Percentiles rank a stretch among this genome's conserved stretches.
phyloP scores from a whole-genome alignment of 2,329 filamentous ascomycete species.

The Coleophoma cylindrospora region DNA sequence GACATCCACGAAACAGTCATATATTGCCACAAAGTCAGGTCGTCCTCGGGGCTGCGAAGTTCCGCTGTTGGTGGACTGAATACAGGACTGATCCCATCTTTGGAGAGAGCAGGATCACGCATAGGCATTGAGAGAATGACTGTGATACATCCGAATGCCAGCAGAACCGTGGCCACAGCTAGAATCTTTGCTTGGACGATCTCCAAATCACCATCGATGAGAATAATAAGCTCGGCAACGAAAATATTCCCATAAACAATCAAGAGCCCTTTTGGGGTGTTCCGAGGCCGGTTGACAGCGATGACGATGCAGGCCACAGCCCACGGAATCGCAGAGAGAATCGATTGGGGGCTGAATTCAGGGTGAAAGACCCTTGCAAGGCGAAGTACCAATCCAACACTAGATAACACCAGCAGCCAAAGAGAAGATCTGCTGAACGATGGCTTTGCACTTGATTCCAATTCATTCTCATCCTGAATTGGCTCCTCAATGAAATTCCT shows the following conservation, averaged over 20 bases:
- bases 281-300: conserved; percentile 14
- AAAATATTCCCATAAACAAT: conserved; percentile 14
- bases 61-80: conserved; percentile 49
- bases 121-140: conserved; percentile 66
- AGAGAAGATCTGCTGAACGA: conserved; percentile 25
- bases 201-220: conserved; percentile 26
- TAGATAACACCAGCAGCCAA: conserved; percentile 31
- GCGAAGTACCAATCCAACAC: conserved; percentile 29
- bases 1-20: conserved; percentile 81
- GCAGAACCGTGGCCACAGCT: conserved; percentile 26
- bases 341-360: conserved; percentile 33
- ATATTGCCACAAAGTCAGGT: conserved; percentile 75
- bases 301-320: conserved; percentile 14
- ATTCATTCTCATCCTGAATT: conserved; percentile 24
- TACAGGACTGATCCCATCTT: conserved; percentile 52
- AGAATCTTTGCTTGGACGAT: conserved; percentile 8
- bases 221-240: conserved; percentile 14
- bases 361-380: conserved; percentile 25
- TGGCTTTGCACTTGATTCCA: conserved; percentile 19
- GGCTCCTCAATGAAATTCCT: conserved; percentile 44
- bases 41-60: conserved; percentile 75
- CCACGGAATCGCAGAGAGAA: conserved; percentile 18
- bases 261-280: conserved; percentile 19
- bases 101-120: conserved; percentile 50
- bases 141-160: conserved; percentile 41